Evolutionary conservation across 2,329 filamentous ascomycete genomes (phyloP), one percentile per base, ranked within the genome.

Genomic region (Hortaea werneckii): DNA sequence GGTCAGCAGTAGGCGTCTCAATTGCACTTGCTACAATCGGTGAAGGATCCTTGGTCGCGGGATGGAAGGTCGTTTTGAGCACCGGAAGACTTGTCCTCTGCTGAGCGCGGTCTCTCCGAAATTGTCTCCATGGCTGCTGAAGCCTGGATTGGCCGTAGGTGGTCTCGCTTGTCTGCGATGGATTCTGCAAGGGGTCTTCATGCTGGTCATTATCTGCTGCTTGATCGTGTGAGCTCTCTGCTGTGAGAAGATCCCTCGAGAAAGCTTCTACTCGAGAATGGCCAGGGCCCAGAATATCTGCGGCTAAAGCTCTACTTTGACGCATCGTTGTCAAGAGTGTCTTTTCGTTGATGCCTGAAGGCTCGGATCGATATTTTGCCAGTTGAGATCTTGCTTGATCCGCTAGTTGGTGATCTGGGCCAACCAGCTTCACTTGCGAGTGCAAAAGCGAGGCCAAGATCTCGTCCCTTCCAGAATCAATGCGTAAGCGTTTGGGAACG

Each of bases 251-350:
- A 42, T 48, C 40, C 11, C 43, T 44, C 3, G 41, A 40, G 35
- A 48, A 50, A 12, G 48, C 40, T 28, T 37, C 43, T 11, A 50
- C 45, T 10, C 42, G 30, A 5, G 48, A 48, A 47, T 48, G 50
- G 6, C 43, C 39, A 12, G 20, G 37, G 11, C 41, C 48, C 3
- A 50, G 29, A 6, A 41, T 46, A 29, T 46, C 32, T 28, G 39
- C 35, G 6, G 49, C 44, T n/a, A 49, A 26, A 6, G 20, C 13
- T 32, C 41, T 29, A 27, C 37, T 49, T 32, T 49, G 9, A 10
- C 28, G 38, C 10, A 51, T 10, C n/a, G 49, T 13, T 4, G 27
- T 32, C 4, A 49, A 20, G 35, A 12, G 28, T 51, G 49, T 10
- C 45, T 29, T 20, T 47, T 26, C 6, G 38, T 37, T 30, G 44